These are phyloP conservation scores for Monilinia fructigena DNA, from an alignment of 2,329 filamentous ascomycete species.

Conservation along the genomic window DNA sequence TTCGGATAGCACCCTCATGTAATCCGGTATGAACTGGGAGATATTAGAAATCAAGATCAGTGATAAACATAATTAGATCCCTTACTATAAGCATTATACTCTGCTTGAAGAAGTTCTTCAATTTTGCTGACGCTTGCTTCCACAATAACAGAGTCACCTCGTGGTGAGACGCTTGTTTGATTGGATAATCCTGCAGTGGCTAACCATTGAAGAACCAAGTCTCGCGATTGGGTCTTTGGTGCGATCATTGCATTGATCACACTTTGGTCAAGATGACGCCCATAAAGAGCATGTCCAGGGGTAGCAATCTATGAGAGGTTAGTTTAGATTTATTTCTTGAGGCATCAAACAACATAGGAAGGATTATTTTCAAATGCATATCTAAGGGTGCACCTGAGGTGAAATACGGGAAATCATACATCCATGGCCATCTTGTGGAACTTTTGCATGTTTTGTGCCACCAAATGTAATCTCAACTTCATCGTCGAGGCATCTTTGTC, in stretches of 20 bases:
- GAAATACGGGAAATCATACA: constrained; percentile 25
- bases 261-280: constrained; percentile 51
- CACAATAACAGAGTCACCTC: constrained; percentile 52
- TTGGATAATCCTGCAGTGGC: constrained; percentile 48
- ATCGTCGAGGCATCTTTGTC: constrained; percentile 34
- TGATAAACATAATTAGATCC: not conserved
- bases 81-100: constrained; percentile 53
- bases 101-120: constrained; percentile 54
- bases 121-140: constrained; percentile 50
- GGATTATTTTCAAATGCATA: not conserved
- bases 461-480: constrained; percentile 36
- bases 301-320: constrained; percentile 36
- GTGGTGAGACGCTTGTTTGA: constrained; percentile 49
- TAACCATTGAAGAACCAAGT: constrained; percentile 59
- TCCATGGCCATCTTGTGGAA: constrained; percentile 38
- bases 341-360: not conserved
- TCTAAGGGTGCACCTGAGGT: not conserved
- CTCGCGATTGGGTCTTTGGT: constrained; percentile 52
- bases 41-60: constrained; percentile 19
- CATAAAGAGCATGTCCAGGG: constrained; percentile 54
- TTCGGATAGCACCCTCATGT: constrained; percentile 32
- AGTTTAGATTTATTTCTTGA: constrained; percentile 12
- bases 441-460: constrained; percentile 36
- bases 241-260: constrained; percentile 54
- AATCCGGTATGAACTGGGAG: constrained; percentile 28